Conservation (phyloP, 768 basidiomycete species). For the Austroboletus festivus region DNA sequence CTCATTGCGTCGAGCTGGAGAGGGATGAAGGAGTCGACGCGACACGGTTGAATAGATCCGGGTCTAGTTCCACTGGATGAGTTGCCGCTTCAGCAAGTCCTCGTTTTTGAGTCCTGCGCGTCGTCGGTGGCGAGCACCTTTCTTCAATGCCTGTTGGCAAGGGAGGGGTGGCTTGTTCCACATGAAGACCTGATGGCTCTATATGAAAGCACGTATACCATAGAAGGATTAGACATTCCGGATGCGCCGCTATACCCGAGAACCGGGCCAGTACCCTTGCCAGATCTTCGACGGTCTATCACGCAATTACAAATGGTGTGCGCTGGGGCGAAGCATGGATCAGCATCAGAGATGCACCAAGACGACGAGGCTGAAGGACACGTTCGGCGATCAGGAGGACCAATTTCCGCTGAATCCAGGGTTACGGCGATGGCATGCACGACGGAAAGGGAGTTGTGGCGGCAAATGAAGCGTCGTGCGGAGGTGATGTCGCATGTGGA, state of each 20-base stretch:
- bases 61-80: slow-evolving; percentile 66
- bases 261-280: slow-evolving; percentile 28
- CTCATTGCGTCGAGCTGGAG: slow-evolving; percentile 9
- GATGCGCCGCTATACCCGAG: slow-evolving; percentile 36
- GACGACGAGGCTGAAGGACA: slow-evolving; percentile 29
- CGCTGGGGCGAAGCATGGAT: slow-evolving; percentile 32
- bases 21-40: neutral
- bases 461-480: slow-evolving; percentile 29
- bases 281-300: slow-evolving; percentile 68
- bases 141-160: slow-evolving; percentile 59
- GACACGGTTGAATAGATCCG: slow-evolving; percentile 47
- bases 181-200: slow-evolving; percentile 42
- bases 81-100: slow-evolving; percentile 72
- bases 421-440: slow-evolving; percentile 13
- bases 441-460: slow-evolving; percentile 25
- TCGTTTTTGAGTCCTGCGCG: slow-evolving; percentile 63
- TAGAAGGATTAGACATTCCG: slow-evolving; percentile 26
- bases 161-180: slow-evolving; percentile 50
- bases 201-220: slow-evolving; percentile 38
- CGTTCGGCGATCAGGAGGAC: slow-evolving; percentile 27
- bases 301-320: slow-evolving; percentile 58
- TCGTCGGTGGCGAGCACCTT: slow-evolving; percentile 58
- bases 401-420: slow-evolving; percentile 34
- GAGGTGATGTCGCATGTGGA: slow-evolving; percentile 57
- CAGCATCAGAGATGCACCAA: slow-evolving; percentile 26